Evolutionary conservation across 768 basidiomycete genomes (phyloP).

Genomic region (Cyclocybe aegerita): DNA sequence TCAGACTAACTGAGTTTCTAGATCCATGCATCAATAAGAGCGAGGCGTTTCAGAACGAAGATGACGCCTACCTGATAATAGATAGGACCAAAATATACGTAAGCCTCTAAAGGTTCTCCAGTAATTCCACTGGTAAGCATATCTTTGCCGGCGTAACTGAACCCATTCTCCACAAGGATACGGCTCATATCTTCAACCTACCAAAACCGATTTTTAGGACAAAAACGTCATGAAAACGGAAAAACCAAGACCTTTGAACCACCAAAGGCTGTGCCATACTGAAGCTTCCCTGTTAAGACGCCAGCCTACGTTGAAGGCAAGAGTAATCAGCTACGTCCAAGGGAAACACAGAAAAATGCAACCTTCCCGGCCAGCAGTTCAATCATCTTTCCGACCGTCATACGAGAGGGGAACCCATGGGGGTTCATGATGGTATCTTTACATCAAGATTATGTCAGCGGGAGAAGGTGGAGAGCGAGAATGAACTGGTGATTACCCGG

Average conservation of each 20-base stretch:
- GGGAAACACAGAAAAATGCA: background rate
- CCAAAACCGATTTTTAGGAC: slow-evolving; percentile 6
- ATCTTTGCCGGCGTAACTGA: slow-evolving; percentile 98
- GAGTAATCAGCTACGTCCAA: background rate
- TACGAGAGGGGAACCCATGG: slow-evolving; percentile 98
- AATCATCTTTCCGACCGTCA: slow-evolving; percentile 99
- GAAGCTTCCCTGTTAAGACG: slow-evolving; percentile 83
- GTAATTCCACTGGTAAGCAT: slow-evolving; percentile 98
- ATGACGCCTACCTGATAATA: slow-evolving; percentile 80
- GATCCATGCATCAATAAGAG: slow-evolving; percentile 12
- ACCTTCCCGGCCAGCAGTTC: slow-evolving; percentile 96
- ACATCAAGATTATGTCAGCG: slow-evolving; percentile 12
- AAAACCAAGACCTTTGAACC: slow-evolving; percentile 78
- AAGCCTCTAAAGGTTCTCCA: slow-evolving; percentile 93
- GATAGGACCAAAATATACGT: slow-evolving; percentile 98
- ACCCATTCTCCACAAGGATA: slow-evolving; percentile 92
- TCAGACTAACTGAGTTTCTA: slow-evolving; percentile 87
- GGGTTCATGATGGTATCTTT: slow-evolving; percentile 99
- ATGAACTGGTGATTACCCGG: slow-evolving; percentile 57
- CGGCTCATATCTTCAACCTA: slow-evolving; percentile 98
- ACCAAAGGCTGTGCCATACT: slow-evolving; percentile 96
- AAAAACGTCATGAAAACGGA: slow-evolving; percentile 1
- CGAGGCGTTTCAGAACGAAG: slow-evolving; percentile 1
- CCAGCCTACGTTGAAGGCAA: slow-evolving; percentile 62
- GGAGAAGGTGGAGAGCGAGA: slow-evolving; percentile 3